Evolutionary conservation across 192 early-diverging fungal genomes (phyloP), one percentile per base, ranked within the genome.

Genomic region (Chytriomyces sp.): DNA sequence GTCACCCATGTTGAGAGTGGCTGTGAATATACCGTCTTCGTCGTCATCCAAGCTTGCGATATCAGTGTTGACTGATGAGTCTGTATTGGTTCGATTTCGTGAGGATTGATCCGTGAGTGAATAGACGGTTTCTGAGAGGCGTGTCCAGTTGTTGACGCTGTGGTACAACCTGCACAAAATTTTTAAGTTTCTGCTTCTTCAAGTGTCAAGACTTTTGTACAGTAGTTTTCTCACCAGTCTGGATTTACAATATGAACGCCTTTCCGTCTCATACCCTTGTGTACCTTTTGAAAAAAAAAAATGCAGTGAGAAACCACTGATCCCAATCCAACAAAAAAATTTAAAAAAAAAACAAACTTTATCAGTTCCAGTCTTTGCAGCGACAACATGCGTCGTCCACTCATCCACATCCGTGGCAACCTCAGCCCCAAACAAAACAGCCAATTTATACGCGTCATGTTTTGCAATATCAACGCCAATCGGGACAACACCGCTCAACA

Each of bases 381-480:
- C 94, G 50, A 99, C 90, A 8, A 99, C 85, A 78, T 99, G 97
- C 0, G 97, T 98, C 7, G 94, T 90, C 20, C 80, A 75, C 6
- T 74, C 72, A 20, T 80, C 84, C 16, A 97, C 61, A 7, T 93
- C 88, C 0, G 77, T 76, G 2, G 83, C 88, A 78, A 95, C 96
- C 43, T 77, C 78, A 0, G 95, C 97, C 5, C 97, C 97, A 88
- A 96, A 98, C 18, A 82, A 82, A 46, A 69, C 67, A 8, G 96
- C 96, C 69, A 91, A 85, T 44, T 83, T 87, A 95, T 96, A 97
- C 48, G 95, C 83, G 43, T 96, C 95, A 23, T 91, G 88, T 20
- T 87, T 57, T 18, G 0, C 8, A 6, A 80, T 77, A 48, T 90
- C 86, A 43, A 89, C 81, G 1, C 84, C 84, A 9, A 91, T 80